These are phyloP conservation scores for Neofusicoccum parvum DNA, from an alignment of 2,329 filamentous ascomycete genomes.

Conservation along the genomic window DNA sequence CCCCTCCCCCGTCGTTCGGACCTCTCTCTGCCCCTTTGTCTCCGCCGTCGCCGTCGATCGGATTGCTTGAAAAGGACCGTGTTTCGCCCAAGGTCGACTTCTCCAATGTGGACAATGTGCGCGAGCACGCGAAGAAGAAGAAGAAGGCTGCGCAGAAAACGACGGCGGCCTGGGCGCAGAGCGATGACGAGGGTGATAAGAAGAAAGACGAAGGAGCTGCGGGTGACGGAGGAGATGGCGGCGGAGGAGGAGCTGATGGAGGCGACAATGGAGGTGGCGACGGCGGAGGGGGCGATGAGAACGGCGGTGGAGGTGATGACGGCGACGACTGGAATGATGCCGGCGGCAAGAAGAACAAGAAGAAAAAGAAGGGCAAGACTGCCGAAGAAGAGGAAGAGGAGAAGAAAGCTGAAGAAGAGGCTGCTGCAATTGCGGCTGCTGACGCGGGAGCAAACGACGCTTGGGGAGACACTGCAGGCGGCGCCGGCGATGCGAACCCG, in stretches of 20 bases:
- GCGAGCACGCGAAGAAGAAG: constrained; percentile 53
- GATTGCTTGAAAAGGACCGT: background rate
- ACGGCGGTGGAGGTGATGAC: constrained; percentile 32
- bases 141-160: constrained; percentile 52
- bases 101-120: constrained; percentile 54
- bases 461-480: constrained; percentile 14
- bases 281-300: constrained; percentile 38
- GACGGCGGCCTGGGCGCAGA: constrained; percentile 38
- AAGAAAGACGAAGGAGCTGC: constrained; percentile 39
- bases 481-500: constrained; percentile 30
- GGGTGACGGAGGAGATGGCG: constrained; percentile 39
- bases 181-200: constrained; percentile 51
- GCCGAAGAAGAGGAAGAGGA: constrained; percentile 32
- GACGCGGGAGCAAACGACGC: constrained; percentile 29
- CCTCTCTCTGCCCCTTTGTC: background rate
- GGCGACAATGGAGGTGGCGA: constrained; percentile 30
- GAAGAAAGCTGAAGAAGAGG: constrained; percentile 39
- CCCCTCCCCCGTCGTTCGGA: constrained; percentile 2
- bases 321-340: constrained; percentile 37
- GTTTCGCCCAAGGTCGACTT: constrained; percentile 58
- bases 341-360: constrained; percentile 44
- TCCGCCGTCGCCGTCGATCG: background rate
- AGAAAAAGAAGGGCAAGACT: constrained; percentile 40
- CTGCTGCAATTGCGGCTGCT: constrained; percentile 33
- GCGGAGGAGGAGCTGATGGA: constrained; percentile 31